Percentiles rank a stretch among this genome's conserved stretches.
These are phyloP conservation scores for Chenopodium album DNA, from an alignment of 148 eudicot species.

Conservation along the genomic window DNA sequence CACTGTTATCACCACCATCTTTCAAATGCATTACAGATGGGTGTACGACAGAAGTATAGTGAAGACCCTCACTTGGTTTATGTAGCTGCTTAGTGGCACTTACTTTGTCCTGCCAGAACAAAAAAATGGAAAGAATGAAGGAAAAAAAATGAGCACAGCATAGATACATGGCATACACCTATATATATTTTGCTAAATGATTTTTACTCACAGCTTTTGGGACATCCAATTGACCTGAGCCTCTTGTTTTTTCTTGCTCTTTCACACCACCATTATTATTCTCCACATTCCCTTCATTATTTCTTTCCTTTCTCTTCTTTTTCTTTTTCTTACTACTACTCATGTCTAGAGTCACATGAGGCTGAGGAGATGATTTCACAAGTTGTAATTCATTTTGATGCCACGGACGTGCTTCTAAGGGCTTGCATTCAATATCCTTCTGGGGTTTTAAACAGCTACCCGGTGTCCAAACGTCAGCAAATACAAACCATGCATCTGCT, in stretches of 20 bases:
- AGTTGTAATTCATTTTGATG: background rate
- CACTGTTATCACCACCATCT: constrained; percentile 1
- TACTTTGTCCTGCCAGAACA: background rate
- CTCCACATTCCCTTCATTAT: background rate
- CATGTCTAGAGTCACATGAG: background rate
- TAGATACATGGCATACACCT: background rate
- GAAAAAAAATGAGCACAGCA: background rate
- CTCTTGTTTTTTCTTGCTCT: background rate
- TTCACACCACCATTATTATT: background rate
- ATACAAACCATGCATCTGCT: constrained; percentile 50
- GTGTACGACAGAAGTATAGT: background rate
- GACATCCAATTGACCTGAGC: background rate
- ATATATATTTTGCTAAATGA: background rate
- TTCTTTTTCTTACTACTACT: constrained; percentile 9
- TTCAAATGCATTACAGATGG: background rate
- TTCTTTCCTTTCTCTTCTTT: constrained; percentile 29
- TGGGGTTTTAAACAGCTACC: too few relatives aligned
- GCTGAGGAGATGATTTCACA: background rate
- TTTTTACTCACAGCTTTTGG: background rate
- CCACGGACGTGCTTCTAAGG: background rate
- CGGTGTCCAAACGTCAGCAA: constrained; percentile 42
- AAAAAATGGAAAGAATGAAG: background rate
- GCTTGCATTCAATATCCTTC: background rate
- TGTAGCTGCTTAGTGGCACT: background rate
- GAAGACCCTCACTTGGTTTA: background rate